phyloP scores from a whole-genome alignment of 345 rosid species.

The Brassica nigra region DNA sequence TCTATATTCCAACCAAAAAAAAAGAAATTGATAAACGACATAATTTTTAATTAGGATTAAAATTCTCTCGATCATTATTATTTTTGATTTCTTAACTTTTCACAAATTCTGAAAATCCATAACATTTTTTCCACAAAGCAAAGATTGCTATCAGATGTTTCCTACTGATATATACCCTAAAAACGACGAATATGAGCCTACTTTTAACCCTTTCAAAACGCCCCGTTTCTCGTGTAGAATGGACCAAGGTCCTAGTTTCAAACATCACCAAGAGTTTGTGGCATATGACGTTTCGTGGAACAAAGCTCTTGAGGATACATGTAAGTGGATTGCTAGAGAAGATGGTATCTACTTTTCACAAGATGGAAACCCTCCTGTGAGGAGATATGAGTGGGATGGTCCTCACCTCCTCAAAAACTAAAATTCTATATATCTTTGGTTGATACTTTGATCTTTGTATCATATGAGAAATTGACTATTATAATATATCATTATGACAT shows the following conservation, averaged over 20 bases:
- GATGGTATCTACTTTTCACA: conserved; percentile 27
- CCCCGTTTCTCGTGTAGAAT: conserved; percentile 17
- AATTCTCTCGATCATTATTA: too few species aligned
- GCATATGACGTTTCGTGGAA: conserved; percentile 32
- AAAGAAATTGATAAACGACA: too few species aligned
- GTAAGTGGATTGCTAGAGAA: conserved; percentile 31
- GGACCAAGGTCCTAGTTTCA: conserved; percentile 38
- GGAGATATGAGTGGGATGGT: conserved; percentile 25
- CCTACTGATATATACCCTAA: neutral
- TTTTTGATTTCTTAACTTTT: too few species aligned
- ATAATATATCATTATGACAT: too few species aligned
- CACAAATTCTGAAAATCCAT: neutral
- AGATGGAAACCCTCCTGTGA: conserved; percentile 10
- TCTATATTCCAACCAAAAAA: too few species aligned
- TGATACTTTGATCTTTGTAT: neutral
- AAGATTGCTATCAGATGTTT: neutral
- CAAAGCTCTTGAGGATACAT: conserved; percentile 6
- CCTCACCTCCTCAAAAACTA: conserved; percentile 14
- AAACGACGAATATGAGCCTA: conserved; percentile 5
- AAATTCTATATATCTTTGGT: neutral
- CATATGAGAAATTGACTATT: neutral
- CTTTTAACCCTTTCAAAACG: neutral
- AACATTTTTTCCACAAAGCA: neutral
- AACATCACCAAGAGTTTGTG: conserved; percentile 30
- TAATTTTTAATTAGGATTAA: too few species aligned